phyloP scores from a whole-genome alignment of 768 basidiomycete genomes.

The Lentinula boryana region DNA sequence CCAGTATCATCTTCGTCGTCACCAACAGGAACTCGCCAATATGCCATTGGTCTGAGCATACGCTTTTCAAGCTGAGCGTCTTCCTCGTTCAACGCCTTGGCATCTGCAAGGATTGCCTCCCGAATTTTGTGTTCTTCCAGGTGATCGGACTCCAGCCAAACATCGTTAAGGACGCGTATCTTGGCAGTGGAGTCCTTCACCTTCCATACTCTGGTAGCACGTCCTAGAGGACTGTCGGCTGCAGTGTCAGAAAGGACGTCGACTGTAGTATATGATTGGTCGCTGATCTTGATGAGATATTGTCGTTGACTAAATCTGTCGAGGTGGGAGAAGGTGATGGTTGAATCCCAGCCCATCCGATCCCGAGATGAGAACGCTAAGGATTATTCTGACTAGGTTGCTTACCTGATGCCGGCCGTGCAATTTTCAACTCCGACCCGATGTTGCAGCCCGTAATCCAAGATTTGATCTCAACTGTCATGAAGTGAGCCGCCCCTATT shows the following conservation, averaged over 20 bases:
- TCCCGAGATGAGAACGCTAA: background rate
- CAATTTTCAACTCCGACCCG: too few relatives aligned
- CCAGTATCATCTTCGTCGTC: background rate
- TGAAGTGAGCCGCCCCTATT: too few relatives aligned
- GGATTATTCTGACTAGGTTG: background rate
- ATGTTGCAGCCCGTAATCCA: too few relatives aligned
- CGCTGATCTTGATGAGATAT: too few relatives aligned
- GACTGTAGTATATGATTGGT: background rate
- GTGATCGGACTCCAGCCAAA: too few relatives aligned
- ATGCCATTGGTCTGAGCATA: background rate
- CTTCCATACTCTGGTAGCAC: background rate
- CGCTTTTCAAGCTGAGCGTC: background rate
- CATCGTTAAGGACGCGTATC: background rate
- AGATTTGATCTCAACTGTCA: too few relatives aligned
- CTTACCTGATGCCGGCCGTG: too few relatives aligned
- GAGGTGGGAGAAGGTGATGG: too few relatives aligned
- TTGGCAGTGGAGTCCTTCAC: background rate
- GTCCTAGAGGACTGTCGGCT: background rate
- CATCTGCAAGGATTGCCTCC: background rate
- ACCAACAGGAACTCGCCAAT: background rate
- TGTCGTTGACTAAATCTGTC: background rate
- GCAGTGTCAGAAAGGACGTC: background rate
- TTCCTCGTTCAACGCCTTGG: background rate
- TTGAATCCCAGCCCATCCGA: background rate
- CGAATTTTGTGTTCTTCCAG: too few relatives aligned